A percentile compares a stretch with the other conserved stretches of the same genome.
phyloP scores from a whole-genome alignment of 192 early-diverging fungal genomes.

The Rhizophagus clarus region DNA sequence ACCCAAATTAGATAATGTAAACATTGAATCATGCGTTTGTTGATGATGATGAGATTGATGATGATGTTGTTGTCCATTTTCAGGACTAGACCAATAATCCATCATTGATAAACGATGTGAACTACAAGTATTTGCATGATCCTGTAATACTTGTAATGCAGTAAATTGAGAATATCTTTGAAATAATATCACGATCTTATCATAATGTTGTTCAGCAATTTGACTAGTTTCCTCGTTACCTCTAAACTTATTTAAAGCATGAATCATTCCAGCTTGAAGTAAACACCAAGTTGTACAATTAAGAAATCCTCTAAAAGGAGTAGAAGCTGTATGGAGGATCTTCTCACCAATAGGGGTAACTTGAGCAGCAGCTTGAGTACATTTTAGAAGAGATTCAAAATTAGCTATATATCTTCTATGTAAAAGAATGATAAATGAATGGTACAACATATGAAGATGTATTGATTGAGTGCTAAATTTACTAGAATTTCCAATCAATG shows the following conservation, averaged over 20 bases:
- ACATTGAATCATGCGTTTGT: background rate
- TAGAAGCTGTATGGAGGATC: background rate
- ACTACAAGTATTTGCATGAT: conserved; percentile 22
- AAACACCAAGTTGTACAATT: conserved; percentile 33
- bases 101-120: conserved; percentile 15
- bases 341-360: background rate
- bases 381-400: conserved; percentile 7
- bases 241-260: conserved; percentile 14
- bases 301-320: conserved; percentile 14
- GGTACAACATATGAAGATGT: conserved; percentile 10
- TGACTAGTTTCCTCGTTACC: background rate
- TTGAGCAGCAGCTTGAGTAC: background rate
- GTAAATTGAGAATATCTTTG: background rate
- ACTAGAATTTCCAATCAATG: background rate
- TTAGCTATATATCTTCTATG: conserved; percentile 17
- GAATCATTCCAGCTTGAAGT: conserved; percentile 26
- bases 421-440: conserved; percentile 17
- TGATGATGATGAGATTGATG: background rate
- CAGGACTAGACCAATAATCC: conserved; percentile 6
- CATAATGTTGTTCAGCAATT: conserved; percentile 19
- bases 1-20: background rate
- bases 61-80: background rate
- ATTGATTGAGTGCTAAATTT: background rate
- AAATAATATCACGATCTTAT: conserved; percentile 1
- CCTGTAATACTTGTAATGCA: conserved; percentile 17